Percentiles rank a stretch among this genome's conserved stretches.
phyloP scores from a whole-genome alignment of 1,284 basidiomycete genomes.

The Cryptococcus wingfieldii region DNA sequence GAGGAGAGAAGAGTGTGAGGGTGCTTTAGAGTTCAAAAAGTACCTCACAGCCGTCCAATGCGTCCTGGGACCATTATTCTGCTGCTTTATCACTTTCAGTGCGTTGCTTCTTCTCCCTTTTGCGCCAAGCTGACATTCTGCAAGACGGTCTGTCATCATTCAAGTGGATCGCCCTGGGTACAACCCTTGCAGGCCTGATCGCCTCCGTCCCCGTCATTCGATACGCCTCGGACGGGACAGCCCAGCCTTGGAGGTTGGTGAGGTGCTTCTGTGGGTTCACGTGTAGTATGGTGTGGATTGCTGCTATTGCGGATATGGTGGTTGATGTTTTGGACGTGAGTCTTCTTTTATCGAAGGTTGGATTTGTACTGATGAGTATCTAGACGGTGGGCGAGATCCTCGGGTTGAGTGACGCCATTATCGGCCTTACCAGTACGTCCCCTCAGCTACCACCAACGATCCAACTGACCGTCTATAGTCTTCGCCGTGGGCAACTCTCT shows the following conservation, averaged over 20 bases:
- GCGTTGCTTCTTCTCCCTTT: conserved; percentile 34
- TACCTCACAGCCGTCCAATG: conserved; percentile 78
- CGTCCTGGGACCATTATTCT: conserved; percentile 71
- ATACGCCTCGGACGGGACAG: conserved; percentile 60
- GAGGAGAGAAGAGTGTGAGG: conserved; percentile 17
- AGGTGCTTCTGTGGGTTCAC: conserved; percentile 84
- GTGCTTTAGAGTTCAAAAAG: conserved; percentile 62
- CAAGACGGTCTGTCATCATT: conserved; percentile 53
- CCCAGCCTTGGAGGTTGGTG: conserved; percentile 61
- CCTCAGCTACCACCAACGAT: neutral
- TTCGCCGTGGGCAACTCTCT: conserved; percentile 95
- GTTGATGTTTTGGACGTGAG: conserved; percentile 76
- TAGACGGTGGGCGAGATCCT: conserved; percentile 89
- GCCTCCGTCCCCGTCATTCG: conserved; percentile 59
- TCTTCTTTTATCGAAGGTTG: neutral
- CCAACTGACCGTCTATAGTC: conserved; percentile 44
- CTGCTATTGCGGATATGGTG: conserved; percentile 90
- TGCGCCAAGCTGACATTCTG: neutral
- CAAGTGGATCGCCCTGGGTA: conserved; percentile 58
- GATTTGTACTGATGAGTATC: neutral
- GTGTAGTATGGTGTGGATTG: conserved; percentile 88
- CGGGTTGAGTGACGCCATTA: conserved; percentile 93
- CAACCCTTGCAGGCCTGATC: conserved; percentile 57
- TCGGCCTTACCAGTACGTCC: conserved; percentile 59
- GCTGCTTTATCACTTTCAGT: conserved; percentile 69